phyloP scores from a whole-genome alignment of 164 flowering plant species.

The Chloranthus sessilifolius region DNA sequence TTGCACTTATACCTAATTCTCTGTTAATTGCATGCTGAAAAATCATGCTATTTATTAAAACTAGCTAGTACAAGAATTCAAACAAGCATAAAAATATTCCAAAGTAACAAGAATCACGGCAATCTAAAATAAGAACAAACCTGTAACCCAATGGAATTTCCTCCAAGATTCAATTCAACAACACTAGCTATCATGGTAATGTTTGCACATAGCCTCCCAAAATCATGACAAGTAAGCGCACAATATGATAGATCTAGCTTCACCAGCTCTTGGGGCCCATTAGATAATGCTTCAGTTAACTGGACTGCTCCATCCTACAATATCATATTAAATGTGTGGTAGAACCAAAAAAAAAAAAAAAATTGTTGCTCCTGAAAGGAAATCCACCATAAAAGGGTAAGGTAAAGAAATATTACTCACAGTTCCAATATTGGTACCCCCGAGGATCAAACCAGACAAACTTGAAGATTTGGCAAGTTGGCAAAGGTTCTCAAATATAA shows the following conservation, averaged over 20 bases:
- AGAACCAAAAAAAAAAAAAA: slow-evolving; percentile 2
- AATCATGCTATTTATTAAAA: too few species aligned
- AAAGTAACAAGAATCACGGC: neutral
- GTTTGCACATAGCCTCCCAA: slow-evolving; percentile 25
- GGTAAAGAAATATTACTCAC: slow-evolving; percentile 41
- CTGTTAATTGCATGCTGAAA: too few species aligned
- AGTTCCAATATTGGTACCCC: slow-evolving; percentile 57
- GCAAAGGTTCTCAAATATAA: slow-evolving; percentile 61
- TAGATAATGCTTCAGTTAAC: slow-evolving; percentile 49
- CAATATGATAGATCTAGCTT: slow-evolving; percentile 79
- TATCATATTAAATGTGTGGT: slow-evolving; percentile 3
- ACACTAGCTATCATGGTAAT: slow-evolving; percentile 31
- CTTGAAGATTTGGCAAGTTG: slow-evolving; percentile 47
- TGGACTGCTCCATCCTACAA: slow-evolving; percentile 63
- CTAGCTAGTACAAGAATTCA: too few species aligned
- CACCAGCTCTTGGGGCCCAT: slow-evolving; percentile 49
- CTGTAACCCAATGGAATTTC: slow-evolving; percentile 61
- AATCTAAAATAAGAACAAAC: slow-evolving; percentile 29
- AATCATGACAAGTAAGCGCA: slow-evolving; percentile 42
- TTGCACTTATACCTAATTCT: too few species aligned
- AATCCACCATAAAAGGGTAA: slow-evolving; percentile 1
- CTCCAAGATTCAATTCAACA: slow-evolving; percentile 70
- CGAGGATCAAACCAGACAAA: slow-evolving; percentile 71
- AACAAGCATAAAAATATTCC: neutral
- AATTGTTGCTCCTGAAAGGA: neutral